These are phyloP conservation scores for Aspergillus neotritici DNA, from an alignment of 2,329 filamentous ascomycete genomes.

Conservation along the genomic window DNA sequence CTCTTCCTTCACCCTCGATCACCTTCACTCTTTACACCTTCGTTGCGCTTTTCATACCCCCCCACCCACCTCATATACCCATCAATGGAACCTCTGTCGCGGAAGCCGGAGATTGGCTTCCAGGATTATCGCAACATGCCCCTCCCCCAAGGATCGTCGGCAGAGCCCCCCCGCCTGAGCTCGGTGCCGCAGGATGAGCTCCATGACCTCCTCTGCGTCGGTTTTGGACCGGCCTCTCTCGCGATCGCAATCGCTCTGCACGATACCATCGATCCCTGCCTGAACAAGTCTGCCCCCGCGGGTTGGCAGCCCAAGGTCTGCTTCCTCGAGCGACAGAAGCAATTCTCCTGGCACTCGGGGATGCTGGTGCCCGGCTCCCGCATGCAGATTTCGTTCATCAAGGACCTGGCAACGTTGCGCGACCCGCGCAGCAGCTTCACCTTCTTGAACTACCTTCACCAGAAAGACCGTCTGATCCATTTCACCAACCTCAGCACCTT, in stretches of 20 bases:
- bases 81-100: slow-evolving; percentile 18
- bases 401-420: slow-evolving; percentile 84
- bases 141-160: slow-evolving; percentile 15
- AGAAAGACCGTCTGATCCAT: slow-evolving; percentile 72
- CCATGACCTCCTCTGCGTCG: slow-evolving; percentile 82
- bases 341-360: slow-evolving; percentile 88
- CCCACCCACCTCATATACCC: neutral
- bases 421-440: slow-evolving; percentile 89
- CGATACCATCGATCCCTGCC: slow-evolving; percentile 58
- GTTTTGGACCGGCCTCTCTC: slow-evolving; percentile 87
- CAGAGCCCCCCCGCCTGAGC: slow-evolving; percentile 42
- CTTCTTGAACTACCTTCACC: slow-evolving; percentile 88
- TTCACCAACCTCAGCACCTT: slow-evolving; percentile 92
- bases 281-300: slow-evolving; percentile 37
- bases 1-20: too few relatives aligned
- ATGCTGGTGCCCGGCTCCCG: slow-evolving; percentile 90
- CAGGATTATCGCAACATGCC: slow-evolving; percentile 20
- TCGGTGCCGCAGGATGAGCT: slow-evolving; percentile 57
- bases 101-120: slow-evolving; percentile 24
- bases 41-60: too few relatives aligned
- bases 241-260: slow-evolving; percentile 84
- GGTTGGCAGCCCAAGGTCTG: slow-evolving; percentile 61
- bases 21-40: too few relatives aligned
- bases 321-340: slow-evolving; percentile 78
- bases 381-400: slow-evolving; percentile 98